Percentiles rank a stretch among this genome's conserved stretches.
phyloP scores from a whole-genome alignment of 371 early-diverging fungal genomes.

The Caulochytrium protostelioides region DNA sequence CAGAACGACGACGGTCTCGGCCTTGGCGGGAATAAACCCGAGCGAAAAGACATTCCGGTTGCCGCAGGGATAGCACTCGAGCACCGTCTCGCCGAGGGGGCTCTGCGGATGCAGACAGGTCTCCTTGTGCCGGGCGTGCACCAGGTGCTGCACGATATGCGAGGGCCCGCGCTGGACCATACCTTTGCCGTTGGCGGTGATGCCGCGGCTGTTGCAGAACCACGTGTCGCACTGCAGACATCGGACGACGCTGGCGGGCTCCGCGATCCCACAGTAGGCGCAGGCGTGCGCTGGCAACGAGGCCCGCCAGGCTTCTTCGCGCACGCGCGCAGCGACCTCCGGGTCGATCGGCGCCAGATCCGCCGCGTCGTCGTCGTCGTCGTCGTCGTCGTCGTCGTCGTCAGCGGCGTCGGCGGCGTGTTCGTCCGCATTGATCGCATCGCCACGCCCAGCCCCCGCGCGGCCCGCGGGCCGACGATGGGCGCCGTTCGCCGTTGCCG shows the following conservation, averaged over 20 bases:
- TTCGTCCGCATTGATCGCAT: neutral
- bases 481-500: neutral
- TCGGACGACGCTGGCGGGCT: constrained; percentile 69
- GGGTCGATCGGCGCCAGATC: constrained; percentile 9
- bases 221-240: constrained; percentile 82
- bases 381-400: constrained; percentile 6
- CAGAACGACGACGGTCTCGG: constrained; percentile 87
- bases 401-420: constrained; percentile 10
- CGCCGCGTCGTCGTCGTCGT: constrained; percentile 6
- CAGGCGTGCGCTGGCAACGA: constrained; percentile 62
- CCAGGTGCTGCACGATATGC: constrained; percentile 89
- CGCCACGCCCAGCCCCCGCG: neutral
- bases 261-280: constrained; percentile 83
- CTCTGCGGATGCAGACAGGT: constrained; percentile 75
- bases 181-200: constrained; percentile 62
- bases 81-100: constrained; percentile 72
- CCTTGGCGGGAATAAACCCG: constrained; percentile 94
- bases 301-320: neutral
- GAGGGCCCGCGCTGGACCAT: too few relatives aligned
- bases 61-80: constrained; percentile 95
- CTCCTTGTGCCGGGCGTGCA: constrained; percentile 83
- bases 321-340: neutral
- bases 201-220: constrained; percentile 89
- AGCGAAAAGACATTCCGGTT: constrained; percentile 85
- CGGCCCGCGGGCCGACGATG: neutral